Evolutionary conservation across 139 green algal genomes (phyloP).

Genomic region (Chlorella sp.): DNA sequence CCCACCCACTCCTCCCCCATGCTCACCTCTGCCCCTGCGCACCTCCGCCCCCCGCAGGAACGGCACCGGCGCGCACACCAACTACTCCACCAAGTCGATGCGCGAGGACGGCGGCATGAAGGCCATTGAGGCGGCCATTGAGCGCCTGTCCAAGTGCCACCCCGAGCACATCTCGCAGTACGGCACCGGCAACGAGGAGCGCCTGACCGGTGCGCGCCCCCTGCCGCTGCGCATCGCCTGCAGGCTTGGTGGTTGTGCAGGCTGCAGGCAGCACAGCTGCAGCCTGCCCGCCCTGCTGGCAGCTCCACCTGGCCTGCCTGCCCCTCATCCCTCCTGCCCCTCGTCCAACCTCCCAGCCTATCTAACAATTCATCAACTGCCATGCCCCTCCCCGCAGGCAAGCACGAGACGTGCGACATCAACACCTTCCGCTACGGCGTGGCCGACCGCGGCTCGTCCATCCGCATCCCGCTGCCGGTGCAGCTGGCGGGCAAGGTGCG

Average conservation of each 20-base stretch:
- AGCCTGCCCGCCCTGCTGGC: too few relatives aligned
- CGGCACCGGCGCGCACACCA: conserved; percentile 92
- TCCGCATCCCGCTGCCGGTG: conserved; percentile 91
- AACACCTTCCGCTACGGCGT: conserved; percentile 87
- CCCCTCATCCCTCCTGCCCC: too few relatives aligned
- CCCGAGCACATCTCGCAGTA: conserved; percentile 92
- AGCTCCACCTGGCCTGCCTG: too few relatives aligned
- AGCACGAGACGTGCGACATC: conserved; percentile 94
- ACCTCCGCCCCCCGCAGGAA: conserved; percentile 25
- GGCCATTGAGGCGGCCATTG: conserved; percentile 83
- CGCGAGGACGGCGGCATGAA: conserved; percentile 84
- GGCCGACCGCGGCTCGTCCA: conserved; percentile 87
- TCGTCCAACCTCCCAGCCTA: too few relatives aligned
- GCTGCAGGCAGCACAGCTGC: too few relatives aligned
- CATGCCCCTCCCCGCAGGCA: too few relatives aligned
- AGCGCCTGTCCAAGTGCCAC: conserved; percentile 89
- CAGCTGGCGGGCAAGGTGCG: conserved; percentile 50
- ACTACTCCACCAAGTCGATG: conserved; percentile 92
- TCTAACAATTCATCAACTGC: too few relatives aligned
- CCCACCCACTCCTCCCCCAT: too few relatives aligned
- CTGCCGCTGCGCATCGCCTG: neutral
- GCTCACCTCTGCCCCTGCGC: neutral
- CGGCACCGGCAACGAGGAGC: conserved; percentile 84
- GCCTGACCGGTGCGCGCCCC: conserved; percentile 69
- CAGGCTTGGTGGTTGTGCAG: too few relatives aligned